Evolutionary conservation across 2,329 filamentous ascomycete genomes (phyloP), one percentile per base, ranked within the genome.

Genomic region (Exophiala xenobiotica): DNA sequence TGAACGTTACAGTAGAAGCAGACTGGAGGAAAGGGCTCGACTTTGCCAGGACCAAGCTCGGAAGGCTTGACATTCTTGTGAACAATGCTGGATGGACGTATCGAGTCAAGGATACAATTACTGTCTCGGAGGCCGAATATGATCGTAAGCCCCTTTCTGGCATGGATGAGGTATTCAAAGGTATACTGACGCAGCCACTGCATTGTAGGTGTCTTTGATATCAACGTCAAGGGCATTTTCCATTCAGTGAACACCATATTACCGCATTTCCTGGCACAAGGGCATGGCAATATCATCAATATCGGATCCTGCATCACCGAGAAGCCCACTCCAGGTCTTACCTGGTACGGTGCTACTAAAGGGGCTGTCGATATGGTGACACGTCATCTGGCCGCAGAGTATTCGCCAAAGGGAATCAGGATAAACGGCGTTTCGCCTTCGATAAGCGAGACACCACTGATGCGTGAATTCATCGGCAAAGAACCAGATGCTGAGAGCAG

Each of bases 371-470:
- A 78, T 58, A 84, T 78, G 38, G 80, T 79, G 7, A 83, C 81
- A 1, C 83, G 82, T 68, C 78, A 78, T 60, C 68, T 76, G 20
- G 74, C 74, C 9, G 65, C 70, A 12, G 74, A 76, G 64, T 76
- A 72, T 71, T 74, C 73, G 38, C 41, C 39, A 11, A 69, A 72
- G 61, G 68, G 71, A 42, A 74, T 76, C 56, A 71, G 73, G 18
- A 71, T 76, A 62, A 76, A 75, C 63, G 74, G 72, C 41, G 68
- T 75, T 51, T 86, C 82, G 38, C 86, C 86, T 0, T 76, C 88
- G 0, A 74, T 88, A 1, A 83, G 81, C 1, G 80, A 76, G 11
- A 89, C 86, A 0, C 82, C 80, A 1, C 75, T 89, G 4, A 72
- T 5, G 61, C 63, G 51, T 71, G 68, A 44, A 60, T 62, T 61